Evolutionary conservation across 2,329 filamentous ascomycete genomes (phyloP).

Genomic region (Onygena corvina): DNA sequence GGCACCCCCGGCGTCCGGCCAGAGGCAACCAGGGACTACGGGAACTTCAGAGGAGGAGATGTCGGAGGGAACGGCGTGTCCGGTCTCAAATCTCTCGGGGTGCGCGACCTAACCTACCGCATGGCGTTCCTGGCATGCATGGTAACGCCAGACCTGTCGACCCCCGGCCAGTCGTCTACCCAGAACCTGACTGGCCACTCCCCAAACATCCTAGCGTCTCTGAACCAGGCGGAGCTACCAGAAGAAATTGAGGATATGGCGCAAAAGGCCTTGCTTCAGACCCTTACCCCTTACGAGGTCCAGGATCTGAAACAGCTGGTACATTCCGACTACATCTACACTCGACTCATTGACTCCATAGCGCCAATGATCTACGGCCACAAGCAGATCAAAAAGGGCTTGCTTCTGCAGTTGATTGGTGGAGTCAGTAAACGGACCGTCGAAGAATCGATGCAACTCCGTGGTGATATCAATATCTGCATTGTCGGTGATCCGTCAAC

Average conservation of each 20-base stretch:
- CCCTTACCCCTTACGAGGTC: conserved; percentile 75
- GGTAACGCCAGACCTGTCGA: conserved; percentile 78
- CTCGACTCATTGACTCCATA: conserved; percentile 79
- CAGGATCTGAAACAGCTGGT: conserved; percentile 88
- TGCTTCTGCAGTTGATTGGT: conserved; percentile 89
- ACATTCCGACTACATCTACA: conserved; percentile 90
- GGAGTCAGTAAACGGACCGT: conserved; percentile 84
- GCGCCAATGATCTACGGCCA: conserved; percentile 97
- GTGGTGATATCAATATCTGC: conserved; percentile 97
- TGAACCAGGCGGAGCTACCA: conserved; percentile 59
- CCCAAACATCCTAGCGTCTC: conserved; percentile 69
- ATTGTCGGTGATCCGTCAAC: conserved; percentile 95
- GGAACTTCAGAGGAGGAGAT: conserved; percentile 62
- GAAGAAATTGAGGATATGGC: conserved; percentile 73
- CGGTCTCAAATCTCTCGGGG: conserved; percentile 83
- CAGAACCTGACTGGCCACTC: conserved; percentile 60
- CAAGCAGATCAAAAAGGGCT: conserved; percentile 92
- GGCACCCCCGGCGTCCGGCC: conserved; percentile 75
- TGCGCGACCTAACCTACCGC: conserved; percentile 86
- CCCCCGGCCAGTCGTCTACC: conserved; percentile 60
- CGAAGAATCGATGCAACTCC: conserved; percentile 77
- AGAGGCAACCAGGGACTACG: conserved; percentile 72
- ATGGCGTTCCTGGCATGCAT: conserved; percentile 96
- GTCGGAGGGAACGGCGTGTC: conserved; percentile 73
- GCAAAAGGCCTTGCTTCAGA: conserved; percentile 75